Conservation (phyloP, 1,284 basidiomycete genomes). For the Leccinum pallidistipes region DNA sequence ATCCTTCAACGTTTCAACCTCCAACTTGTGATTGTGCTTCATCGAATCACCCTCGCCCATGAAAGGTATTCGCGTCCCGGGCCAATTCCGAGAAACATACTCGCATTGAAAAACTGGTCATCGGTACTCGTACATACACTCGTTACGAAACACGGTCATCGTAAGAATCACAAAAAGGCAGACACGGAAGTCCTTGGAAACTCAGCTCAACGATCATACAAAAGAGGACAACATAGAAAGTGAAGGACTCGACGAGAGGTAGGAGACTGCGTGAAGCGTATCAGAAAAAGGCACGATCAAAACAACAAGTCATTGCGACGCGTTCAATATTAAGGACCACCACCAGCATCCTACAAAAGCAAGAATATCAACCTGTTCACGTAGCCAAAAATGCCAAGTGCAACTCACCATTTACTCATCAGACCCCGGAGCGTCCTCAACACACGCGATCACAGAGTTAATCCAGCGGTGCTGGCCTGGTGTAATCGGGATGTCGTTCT, state of each 20-base stretch:
- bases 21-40: no score
- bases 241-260: background rate
- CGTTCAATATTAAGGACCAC: no score
- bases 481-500: background rate
- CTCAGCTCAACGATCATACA: background rate
- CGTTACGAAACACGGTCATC: no score
- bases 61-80: no score
- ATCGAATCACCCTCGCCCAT: no score
- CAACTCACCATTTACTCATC: background rate
- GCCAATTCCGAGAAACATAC: no score
- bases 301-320: no score
- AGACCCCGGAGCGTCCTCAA: background rate
- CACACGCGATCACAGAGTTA: slow-evolving; percentile 5
- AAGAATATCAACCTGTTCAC: no score
- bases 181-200: background rate
- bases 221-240: background rate
- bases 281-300: background rate
- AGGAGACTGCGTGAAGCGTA: background rate
- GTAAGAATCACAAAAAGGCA: background rate
- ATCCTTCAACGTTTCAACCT: no score
- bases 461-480: slow-evolving; percentile 5
- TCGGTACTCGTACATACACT: no score
- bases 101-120: no score
- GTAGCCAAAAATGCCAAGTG: background rate
- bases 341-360: no score